Evolutionary conservation across 2,329 filamentous ascomycete species (phyloP), one percentile per base, ranked within the genome.

Genomic region (Ceratocystis harringtonii): DNA sequence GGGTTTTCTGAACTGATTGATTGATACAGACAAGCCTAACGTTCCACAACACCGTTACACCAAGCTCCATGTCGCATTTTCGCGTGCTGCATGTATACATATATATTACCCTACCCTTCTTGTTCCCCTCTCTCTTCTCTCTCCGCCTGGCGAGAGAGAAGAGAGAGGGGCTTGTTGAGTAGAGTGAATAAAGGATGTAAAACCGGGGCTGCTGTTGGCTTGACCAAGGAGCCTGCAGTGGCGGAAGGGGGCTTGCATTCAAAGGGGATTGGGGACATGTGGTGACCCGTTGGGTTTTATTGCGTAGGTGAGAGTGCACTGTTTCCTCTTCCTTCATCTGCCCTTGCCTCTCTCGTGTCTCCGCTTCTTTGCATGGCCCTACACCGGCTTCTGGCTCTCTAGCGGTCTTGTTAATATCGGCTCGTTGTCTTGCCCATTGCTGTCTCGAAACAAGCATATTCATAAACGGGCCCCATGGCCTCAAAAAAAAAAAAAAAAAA

Each of bases 11-110:
- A 6, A 50, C 45, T 50, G n/a, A n/a, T 57, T 12, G 8, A 28
- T 57, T 57, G 22, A 57, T 41, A 41, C 36, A 41, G 36, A 41
- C 36, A 41, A 41, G 36, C 36, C 36, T 8, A 41, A 57, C 17
- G 52, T 57, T 30, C 12, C 52, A 57, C 52, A 57, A 57, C n/a
- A 57, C 25, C 3, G 52, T 57, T 57, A 57, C 52, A 57, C 52
- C 52, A 57, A 7, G 4, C 6, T 41, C 36, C 36, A 41, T 41
- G 36, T 41, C 36, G 36, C 36, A 41, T 41, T 15, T 15, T 41
- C 10, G 36, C 36, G 12, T 25, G 22, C n/a, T 50, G 45, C 22
- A 22, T 57, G 52, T 30, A 57, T 57, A 57, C 28, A 57, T 57
- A 30, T n/a, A 57, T 30, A 50, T 50, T 50, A 17, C 44, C 17